These are phyloP conservation scores for Leccinum angustisporum DNA, from an alignment of 1,284 basidiomycete genomes.

Conservation along the genomic window DNA sequence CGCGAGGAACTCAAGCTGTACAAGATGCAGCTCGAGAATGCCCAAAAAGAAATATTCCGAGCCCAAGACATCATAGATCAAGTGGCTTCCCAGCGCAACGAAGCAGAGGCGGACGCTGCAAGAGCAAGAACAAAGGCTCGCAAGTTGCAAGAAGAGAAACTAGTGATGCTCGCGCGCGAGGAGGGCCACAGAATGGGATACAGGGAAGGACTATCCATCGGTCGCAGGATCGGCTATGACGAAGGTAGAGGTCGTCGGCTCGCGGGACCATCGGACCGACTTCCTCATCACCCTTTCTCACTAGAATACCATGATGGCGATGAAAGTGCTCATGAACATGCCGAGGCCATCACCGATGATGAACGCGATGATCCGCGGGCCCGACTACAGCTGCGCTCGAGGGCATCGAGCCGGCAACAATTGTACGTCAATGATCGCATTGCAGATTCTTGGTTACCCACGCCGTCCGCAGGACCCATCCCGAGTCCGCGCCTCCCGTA, in stretches of 20 bases:
- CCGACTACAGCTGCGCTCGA: conserved; percentile 14
- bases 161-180: conserved; percentile 43
- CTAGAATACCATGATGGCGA: conserved; percentile 17
- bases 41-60: conserved; percentile 46
- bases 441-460: conserved; percentile 16
- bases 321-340: conserved; percentile 15
- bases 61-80: conserved; percentile 47
- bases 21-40: conserved; percentile 47
- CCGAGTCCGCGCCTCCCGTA: conserved; percentile 31
- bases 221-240: conserved; percentile 35
- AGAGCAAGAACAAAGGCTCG: conserved; percentile 43
- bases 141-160: conserved; percentile 42
- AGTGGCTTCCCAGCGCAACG: conserved; percentile 39
- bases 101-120: conserved; percentile 48
- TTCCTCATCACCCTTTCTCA: conserved; percentile 13
- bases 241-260: conserved; percentile 27
- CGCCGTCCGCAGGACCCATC: conserved; percentile 20
- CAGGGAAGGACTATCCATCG: conserved; percentile 40
- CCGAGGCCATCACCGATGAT: conserved; percentile 19
- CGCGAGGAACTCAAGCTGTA: conserved; percentile 46
- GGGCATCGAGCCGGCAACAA: conserved; percentile 15
- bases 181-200: conserved; percentile 44
- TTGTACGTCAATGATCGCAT: conserved; percentile 25
- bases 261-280: conserved; percentile 9
- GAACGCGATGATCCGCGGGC: conserved; percentile 24